phyloP scores from a whole-genome alignment of 495 filamentous ascomycete genomes.

The Diplogelasinospora grovesii region DNA sequence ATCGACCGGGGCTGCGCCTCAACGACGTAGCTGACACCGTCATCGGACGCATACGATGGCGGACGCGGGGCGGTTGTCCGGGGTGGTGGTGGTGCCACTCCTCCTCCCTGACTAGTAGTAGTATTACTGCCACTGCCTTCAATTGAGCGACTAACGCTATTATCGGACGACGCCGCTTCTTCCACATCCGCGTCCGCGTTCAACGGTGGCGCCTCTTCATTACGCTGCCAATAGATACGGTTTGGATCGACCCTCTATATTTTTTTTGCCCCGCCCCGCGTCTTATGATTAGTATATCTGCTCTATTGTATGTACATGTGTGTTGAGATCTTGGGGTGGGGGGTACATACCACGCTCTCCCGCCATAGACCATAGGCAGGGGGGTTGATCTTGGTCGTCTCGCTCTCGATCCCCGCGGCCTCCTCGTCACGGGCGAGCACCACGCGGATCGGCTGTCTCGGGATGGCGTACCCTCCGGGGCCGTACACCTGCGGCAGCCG shows the following conservation, averaged over 20 bases:
- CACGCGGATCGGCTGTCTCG: slow-evolving; percentile 55
- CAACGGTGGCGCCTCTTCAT: slow-evolving; percentile 29
- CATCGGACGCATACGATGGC: slow-evolving; percentile 65
- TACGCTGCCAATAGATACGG: slow-evolving; percentile 70
- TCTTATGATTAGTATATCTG: slow-evolving; percentile 1
- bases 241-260: slow-evolving; percentile 69
- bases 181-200: background rate
- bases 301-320: background rate
- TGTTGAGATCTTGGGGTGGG: too few species aligned
- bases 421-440: slow-evolving; percentile 59
- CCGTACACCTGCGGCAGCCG: slow-evolving; percentile 36
- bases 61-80: slow-evolving; percentile 39
- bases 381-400: slow-evolving; percentile 55
- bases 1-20: slow-evolving; percentile 52
- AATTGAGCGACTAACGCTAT: background rate
- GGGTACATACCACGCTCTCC: slow-evolving; percentile 66
- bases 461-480: slow-evolving; percentile 54
- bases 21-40: slow-evolving; percentile 63
- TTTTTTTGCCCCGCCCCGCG: too few species aligned
- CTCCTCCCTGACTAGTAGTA: background rate
- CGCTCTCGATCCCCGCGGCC: slow-evolving; percentile 43
- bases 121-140: slow-evolving; percentile 16
- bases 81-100: slow-evolving; percentile 9
- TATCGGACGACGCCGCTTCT: background rate
- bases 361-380: slow-evolving; percentile 88